A percentile compares a stretch with the other conserved stretches of the same genome.
phyloP scores from a whole-genome alignment of 805 yeast genomes.

The Candida incommunis region DNA sequence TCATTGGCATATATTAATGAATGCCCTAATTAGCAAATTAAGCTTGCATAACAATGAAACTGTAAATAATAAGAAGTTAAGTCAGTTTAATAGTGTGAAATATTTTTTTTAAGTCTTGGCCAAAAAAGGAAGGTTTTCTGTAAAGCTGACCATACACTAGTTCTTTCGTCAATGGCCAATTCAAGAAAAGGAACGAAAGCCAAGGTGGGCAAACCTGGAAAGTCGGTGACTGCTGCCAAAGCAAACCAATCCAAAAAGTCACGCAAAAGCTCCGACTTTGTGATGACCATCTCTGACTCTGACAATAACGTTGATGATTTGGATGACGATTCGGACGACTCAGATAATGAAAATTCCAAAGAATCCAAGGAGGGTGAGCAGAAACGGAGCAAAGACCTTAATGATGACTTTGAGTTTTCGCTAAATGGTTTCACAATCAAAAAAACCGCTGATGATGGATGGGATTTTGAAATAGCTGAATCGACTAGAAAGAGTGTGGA shows the following conservation, averaged over 20 bases:
- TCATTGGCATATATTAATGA: too few relatives aligned
- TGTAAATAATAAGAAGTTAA: too few relatives aligned
- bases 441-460: slow-evolving; percentile 44
- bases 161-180: too few relatives aligned
- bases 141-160: too few relatives aligned
- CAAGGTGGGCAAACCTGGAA: too few relatives aligned
- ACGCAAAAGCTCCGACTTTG: too few relatives aligned
- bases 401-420: slow-evolving; percentile 62
- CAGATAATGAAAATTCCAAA: slow-evolving; percentile 9
- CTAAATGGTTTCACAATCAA: slow-evolving; percentile 29
- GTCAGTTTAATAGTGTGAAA: background rate
- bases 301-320: slow-evolving; percentile 13
- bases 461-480: slow-evolving; percentile 62
- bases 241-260: too few relatives aligned
- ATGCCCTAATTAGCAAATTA: too few relatives aligned
- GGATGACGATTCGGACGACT: slow-evolving; percentile 11
- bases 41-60: too few relatives aligned
- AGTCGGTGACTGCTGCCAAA: too few relatives aligned
- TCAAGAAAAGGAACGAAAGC: too few relatives aligned
- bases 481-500: slow-evolving; percentile 54
- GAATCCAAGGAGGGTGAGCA: slow-evolving; percentile 14
- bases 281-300: slow-evolving; percentile 6
- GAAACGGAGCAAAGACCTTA: slow-evolving; percentile 37
- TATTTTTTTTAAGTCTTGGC: background rate
- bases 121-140: background rate